Base-by-base conservation (phyloP, 176 grass and related monocot species). In the Leersia perrieri region DNA sequence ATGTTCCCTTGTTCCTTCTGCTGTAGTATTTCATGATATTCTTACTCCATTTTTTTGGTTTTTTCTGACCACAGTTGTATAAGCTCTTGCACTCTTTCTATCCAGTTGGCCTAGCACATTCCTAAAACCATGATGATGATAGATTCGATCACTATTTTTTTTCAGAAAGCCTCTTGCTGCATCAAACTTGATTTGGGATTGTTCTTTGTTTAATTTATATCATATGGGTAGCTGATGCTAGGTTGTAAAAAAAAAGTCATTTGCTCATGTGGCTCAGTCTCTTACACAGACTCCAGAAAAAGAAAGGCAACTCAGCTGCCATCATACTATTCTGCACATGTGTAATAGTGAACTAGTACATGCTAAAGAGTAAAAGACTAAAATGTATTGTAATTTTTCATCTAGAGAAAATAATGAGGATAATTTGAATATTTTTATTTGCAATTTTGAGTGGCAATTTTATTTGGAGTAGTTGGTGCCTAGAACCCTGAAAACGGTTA, bases 41-140 rank as follows among this genome's bases (percentile, higher is more conserved):
- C 7, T 28, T 16, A 12, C 71, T 65, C 65, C 64, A 82, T 26
- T 33, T 85, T 35, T 27, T 25, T n/a, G 18, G 42, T 63, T 80
- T 80, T 77, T 30, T 42, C n/a, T 60, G 11, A 36, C 33, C n/a
- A 63, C n/a, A 22, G 23, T 36, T 70, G 20, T 83, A 33, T 33
- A 45, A 45, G 53, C 39, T 73, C 16, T 22, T 75, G 14, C 11
- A 62, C 22, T 23, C 34, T 69, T 4, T 68, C 57, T 31, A 26
- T 79, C 45, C 23, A 61, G 35, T 63, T 63, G 41, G 51, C 41
- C 15, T 87, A n/a, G 57, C 58, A 35, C 3, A 65, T 83, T 79
- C 14, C 23, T 47, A 72, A 41, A 65, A 58, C 58, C 10, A 62
- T 71, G 73, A 63, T 42, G 16, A 65, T 53, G 41, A n/a, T n/a